Conservation (phyloP, 768 basidiomycete species). For the Termitomyces eurrhizus region DNA sequence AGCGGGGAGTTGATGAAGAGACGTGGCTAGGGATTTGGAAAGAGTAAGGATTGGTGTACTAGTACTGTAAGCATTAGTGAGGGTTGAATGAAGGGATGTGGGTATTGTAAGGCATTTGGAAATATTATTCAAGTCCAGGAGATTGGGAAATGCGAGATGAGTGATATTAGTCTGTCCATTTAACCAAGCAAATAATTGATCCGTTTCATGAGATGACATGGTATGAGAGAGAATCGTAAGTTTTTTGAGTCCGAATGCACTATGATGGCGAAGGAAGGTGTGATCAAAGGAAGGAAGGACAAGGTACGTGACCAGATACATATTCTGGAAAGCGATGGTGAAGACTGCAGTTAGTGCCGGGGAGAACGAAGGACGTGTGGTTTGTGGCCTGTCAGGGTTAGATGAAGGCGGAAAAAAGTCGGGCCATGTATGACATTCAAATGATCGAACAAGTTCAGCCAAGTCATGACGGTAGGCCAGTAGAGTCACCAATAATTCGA, state of each 20-base stretch:
- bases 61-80: conserved; percentile 6
- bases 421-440: conserved; percentile 42
- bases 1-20: conserved; percentile 13
- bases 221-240: conserved; percentile 33
- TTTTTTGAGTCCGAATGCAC: conserved; percentile 36
- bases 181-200: conserved; percentile 36
- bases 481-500: conserved; percentile 32
- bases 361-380: conserved; percentile 12
- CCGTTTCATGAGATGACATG: conserved; percentile 28
- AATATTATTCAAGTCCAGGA: conserved; percentile 22
- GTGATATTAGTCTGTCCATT: conserved; percentile 39
- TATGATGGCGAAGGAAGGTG: conserved; percentile 37
- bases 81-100: not conserved
- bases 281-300: conserved; percentile 40
- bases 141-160: conserved; percentile 35
- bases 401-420: conserved; percentile 27
- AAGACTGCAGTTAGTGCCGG: conserved; percentile 36
- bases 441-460: conserved; percentile 34
- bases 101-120: conserved; percentile 5
- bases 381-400: not conserved
- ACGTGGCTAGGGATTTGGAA: conserved; percentile 9
- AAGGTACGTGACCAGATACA: conserved; percentile 38
- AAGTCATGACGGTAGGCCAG: conserved; percentile 36
- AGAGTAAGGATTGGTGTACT: conserved; percentile 8
- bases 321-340: conserved; percentile 40